Evolutionary conservation across 768 basidiomycete species (phyloP).

Genomic region (Suillus weaverae): DNA sequence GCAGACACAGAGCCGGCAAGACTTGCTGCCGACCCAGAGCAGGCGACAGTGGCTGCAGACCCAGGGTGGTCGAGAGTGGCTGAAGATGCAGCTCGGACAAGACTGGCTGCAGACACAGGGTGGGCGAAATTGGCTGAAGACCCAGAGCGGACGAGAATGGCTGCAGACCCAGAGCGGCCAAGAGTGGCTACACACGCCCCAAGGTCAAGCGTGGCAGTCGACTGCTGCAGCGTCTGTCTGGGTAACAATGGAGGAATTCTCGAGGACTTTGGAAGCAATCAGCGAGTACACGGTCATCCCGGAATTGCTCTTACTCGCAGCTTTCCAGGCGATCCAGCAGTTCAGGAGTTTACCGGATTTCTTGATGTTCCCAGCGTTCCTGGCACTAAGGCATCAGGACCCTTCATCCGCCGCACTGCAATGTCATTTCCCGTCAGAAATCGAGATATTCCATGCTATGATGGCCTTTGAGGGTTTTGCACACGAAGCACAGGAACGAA

Average conservation of each 20-base stretch:
- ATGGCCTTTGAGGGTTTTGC: not conserved
- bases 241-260: not conserved
- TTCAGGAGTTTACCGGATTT: not conserved
- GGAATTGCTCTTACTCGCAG: not conserved
- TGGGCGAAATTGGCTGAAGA: not conserved
- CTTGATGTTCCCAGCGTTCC: not conserved
- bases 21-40: not conserved
- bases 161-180: not conserved
- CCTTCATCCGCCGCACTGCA: not conserved
- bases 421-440: not conserved
- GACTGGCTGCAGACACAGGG: not conserved
- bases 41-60: not conserved
- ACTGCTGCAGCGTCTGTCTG: not conserved
- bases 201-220: not conserved
- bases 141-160: not conserved
- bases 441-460: not conserved
- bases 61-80: not conserved
- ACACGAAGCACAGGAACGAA: not conserved
- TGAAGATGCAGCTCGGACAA: not conserved
- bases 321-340: not conserved
- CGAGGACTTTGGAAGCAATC: not conserved
- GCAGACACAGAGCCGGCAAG: not conserved
- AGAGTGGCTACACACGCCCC: not conserved
- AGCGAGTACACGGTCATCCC: not conserved
- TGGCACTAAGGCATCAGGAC: not conserved